Evolutionary conservation across 257 asterid species (phyloP).

Genomic region (Nicotiana paniculata): DNA sequence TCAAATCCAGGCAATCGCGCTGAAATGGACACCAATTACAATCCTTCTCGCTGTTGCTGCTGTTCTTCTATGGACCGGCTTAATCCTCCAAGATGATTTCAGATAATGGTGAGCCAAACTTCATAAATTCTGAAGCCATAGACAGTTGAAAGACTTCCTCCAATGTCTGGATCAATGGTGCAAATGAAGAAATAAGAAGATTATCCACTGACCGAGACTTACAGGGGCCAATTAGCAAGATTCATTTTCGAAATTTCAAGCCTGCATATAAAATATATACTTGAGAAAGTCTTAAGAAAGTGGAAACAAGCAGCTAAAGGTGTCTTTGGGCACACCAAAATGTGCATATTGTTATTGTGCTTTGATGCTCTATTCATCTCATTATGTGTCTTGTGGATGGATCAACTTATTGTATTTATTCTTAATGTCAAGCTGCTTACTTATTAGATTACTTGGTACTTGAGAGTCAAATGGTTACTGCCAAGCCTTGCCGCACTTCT

Average conservation of each 20-base stretch:
- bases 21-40: slow-evolving; percentile 55
- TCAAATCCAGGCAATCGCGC: slow-evolving; percentile 34
- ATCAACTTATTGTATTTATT: too few relatives aligned
- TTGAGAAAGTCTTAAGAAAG: background rate
- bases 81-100: slow-evolving; percentile 21
- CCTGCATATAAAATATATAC: too few relatives aligned
- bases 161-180: background rate
- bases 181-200: background rate
- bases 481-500: too few relatives aligned
- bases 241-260: too few relatives aligned
- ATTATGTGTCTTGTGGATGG: too few relatives aligned
- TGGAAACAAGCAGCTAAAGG: background rate
- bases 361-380: background rate
- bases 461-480: too few relatives aligned
- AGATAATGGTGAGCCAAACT: background rate
- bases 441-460: too few relatives aligned
- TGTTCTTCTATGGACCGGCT: slow-evolving; percentile 33
- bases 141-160: background rate
- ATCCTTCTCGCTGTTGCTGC: slow-evolving; percentile 31
- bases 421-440: too few relatives aligned
- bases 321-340: background rate
- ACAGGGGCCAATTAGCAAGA: background rate
- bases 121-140: background rate
- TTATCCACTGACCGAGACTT: background rate
- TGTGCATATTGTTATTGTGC: background rate